phyloP scores from a whole-genome alignment of 176 grass and related monocot genomes.

The Phyllostachys edulis region DNA sequence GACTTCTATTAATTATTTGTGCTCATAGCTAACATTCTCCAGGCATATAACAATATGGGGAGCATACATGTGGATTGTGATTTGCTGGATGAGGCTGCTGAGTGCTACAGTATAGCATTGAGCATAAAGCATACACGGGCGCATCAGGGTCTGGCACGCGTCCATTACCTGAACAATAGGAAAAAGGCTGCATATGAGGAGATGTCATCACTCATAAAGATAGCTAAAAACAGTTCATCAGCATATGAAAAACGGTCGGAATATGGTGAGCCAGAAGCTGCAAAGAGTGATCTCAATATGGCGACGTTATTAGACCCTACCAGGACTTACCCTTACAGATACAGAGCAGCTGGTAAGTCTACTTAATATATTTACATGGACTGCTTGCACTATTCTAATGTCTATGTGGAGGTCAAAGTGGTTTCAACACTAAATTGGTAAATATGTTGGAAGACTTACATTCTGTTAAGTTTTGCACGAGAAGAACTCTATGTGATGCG shows the following conservation, averaged over 20 bases:
- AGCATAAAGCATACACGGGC: conserved; percentile 92
- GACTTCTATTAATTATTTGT: background rate
- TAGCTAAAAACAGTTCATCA: conserved; percentile 74
- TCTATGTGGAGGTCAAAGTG: background rate
- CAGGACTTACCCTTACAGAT: conserved; percentile 96
- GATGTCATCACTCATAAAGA: conserved; percentile 84
- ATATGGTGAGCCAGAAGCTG: conserved; percentile 77
- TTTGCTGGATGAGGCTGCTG: conserved; percentile 77
- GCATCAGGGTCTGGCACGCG: conserved; percentile 90
- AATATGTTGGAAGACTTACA: background rate
- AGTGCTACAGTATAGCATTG: conserved; percentile 82
- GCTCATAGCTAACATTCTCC: conserved; percentile 10
- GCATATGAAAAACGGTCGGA: conserved; percentile 94
- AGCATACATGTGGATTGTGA: conserved; percentile 93
- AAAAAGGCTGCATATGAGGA: conserved; percentile 82
- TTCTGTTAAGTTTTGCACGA: background rate
- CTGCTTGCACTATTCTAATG: background rate
- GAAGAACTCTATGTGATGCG: background rate
- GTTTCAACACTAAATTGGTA: background rate
- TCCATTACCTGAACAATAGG: conserved; percentile 75
- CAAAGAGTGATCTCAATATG: conserved; percentile 77
- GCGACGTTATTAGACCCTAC: conserved; percentile 71
- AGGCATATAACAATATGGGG: conserved; percentile 99
- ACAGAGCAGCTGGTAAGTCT: conserved; percentile 82
- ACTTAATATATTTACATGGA: background rate